phyloP scores from a whole-genome alignment of 2,329 filamentous ascomycete species.

The Aureobasidium sp. region DNA sequence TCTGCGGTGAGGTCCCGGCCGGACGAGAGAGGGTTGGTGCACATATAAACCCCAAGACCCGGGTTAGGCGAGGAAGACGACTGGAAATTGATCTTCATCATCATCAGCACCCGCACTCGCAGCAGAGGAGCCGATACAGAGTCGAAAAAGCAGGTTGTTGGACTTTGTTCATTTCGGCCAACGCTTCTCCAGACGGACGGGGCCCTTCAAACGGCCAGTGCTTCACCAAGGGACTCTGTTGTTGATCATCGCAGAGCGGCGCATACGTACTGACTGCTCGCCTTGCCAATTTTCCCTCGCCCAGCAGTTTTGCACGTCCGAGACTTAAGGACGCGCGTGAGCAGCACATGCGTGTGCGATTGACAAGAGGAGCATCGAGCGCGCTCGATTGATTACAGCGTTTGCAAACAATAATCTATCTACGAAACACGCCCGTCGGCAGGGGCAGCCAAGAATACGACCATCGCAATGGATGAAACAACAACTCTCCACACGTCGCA shows the following conservation, averaged over 20 bases:
- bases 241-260: neutral
- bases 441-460: neutral
- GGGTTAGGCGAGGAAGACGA: neutral
- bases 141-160: neutral
- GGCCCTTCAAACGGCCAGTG: constrained; percentile 5
- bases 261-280: constrained; percentile 6
- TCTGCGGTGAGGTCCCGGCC: neutral
- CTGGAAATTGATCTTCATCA: neutral
- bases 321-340: neutral
- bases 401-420: neutral
- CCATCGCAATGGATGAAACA: constrained; percentile 21
- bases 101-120: neutral
- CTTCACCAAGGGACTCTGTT: constrained; percentile 5
- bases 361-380: neutral
- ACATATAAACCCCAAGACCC: constrained; percentile 1
- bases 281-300: neutral
- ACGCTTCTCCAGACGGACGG: neutral
- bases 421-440: neutral
- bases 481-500: constrained; percentile 23
- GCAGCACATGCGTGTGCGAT: neutral
- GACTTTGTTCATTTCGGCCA: neutral
- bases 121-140: neutral
- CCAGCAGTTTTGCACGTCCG: neutral
- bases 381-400: neutral
- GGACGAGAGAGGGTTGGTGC: neutral